Percentiles rank a stretch among this genome's conserved stretches.
Evolutionary conservation across 768 basidiomycete genomes (phyloP).

Genomic region (Fomitopsis serialis): DNA sequence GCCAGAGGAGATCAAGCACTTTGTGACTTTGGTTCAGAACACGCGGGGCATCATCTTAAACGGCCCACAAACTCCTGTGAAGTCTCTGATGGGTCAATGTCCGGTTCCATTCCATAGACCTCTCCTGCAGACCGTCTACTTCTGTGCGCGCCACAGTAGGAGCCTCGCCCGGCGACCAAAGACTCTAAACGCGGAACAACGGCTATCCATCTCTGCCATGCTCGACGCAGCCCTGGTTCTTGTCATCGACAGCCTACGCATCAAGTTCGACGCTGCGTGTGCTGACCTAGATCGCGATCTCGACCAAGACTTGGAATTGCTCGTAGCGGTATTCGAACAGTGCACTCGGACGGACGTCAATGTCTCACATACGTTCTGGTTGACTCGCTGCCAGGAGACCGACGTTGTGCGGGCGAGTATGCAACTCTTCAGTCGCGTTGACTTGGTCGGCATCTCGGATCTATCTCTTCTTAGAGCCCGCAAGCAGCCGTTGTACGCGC

Average conservation of each 20-base stretch:
- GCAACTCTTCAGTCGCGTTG: conserved; percentile 62
- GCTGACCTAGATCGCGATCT: conserved; percentile 54
- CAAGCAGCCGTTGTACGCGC: conserved; percentile 66
- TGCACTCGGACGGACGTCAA: conserved; percentile 66
- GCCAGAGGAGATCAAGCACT: conserved; percentile 47
- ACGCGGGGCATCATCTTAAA: conserved; percentile 64
- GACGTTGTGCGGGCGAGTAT: conserved; percentile 74
- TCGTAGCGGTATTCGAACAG: conserved; percentile 81
- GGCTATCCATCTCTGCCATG: conserved; percentile 51
- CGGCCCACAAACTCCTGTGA: conserved; percentile 66
- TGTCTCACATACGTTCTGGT: conserved; percentile 69
- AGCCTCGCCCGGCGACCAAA: conserved; percentile 44
- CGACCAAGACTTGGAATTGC: conserved; percentile 75
- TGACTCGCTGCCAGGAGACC: conserved; percentile 74
- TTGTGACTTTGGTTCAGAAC: conserved; percentile 57
- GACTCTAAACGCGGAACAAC: conserved; percentile 52
- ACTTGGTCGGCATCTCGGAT: conserved; percentile 68
- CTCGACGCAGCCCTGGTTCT: conserved; percentile 60
- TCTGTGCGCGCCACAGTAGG: conserved; percentile 62
- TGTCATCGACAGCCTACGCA: conserved; percentile 59
- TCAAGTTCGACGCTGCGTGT: conserved; percentile 62
- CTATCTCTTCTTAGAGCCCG: conserved; percentile 54
- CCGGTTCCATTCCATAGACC: conserved; percentile 73
- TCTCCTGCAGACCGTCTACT: conserved; percentile 77
- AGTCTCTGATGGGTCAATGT: conserved; percentile 62